Evolutionary conservation across 768 basidiomycete species (phyloP).

Genomic region (Suillus hirtellus): DNA sequence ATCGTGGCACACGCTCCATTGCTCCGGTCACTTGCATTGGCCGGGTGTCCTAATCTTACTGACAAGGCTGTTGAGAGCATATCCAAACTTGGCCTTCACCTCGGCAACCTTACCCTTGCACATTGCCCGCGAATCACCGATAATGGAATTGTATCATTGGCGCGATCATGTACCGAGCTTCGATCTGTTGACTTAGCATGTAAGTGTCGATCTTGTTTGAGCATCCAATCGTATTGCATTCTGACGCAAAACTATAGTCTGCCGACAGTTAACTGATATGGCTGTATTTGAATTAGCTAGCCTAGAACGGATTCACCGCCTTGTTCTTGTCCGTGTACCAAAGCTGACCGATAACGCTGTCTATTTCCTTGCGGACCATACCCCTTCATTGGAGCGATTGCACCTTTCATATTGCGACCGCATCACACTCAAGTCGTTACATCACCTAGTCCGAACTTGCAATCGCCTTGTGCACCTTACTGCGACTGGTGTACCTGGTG

Average conservation of each 20-base stretch:
- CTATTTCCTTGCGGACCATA: conserved; percentile 75
- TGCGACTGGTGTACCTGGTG: conserved; percentile 76
- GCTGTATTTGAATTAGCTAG: conserved; percentile 78
- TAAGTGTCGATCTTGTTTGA: conserved; percentile 47
- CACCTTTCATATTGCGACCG: conserved; percentile 87
- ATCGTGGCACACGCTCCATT: conserved; percentile 74
- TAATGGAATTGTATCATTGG: conserved; percentile 63
- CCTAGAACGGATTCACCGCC: conserved; percentile 66
- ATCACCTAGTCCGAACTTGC: conserved; percentile 63
- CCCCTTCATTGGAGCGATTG: conserved; percentile 67
- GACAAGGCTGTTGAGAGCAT: conserved; percentile 70
- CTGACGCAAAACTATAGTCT: conserved; percentile 51
- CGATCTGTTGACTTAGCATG: conserved; percentile 86
- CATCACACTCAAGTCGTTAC: conserved; percentile 74
- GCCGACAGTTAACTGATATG: conserved; percentile 81
- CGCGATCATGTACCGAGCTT: conserved; percentile 68
- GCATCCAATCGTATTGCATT: conserved; percentile 12
- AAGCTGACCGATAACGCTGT: conserved; percentile 85
- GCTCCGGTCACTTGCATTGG: conserved; percentile 73
- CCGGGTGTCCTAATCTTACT: conserved; percentile 76
- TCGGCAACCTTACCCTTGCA: conserved; percentile 80
- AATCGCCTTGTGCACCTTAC: conserved; percentile 70
- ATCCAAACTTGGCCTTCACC: conserved; percentile 66
- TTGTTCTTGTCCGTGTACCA: conserved; percentile 79
- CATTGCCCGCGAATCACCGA: conserved; percentile 85